Evolutionary conservation across 352 stramenopile genomes (phyloP), one percentile per base, ranked within the genome.

Genomic region (Globisporangium orthogonon): DNA sequence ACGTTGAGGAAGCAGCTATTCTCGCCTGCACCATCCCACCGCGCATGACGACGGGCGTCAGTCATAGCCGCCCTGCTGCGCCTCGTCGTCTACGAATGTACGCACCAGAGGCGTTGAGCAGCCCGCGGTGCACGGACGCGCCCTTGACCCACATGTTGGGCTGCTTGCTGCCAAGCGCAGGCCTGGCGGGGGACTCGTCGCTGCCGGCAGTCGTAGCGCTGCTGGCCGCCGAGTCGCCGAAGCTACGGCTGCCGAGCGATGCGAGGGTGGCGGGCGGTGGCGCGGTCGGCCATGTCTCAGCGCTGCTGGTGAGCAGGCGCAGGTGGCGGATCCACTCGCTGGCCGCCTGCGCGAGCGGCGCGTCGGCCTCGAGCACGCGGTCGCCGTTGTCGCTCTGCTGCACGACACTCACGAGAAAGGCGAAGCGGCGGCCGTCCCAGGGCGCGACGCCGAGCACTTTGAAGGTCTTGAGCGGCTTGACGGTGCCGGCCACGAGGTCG

Each of bases 1-100:
- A 96, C 87, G 56, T 96, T 95, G 62, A 96, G 68, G 58, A 95
- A 96, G 67, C 87, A 96, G 62, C 90, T 95, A 61, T 96, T 96
- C 61, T 96, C 86, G 56, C 87, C 87, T 70, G 67, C 37, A 23
- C 14, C 9, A 18, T 2, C 40, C 31, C 7, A 15, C 53, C 61
- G 10, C 2, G 33, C 17, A 4, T 56, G 67, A 23, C 23, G 23
- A 23, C 23, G 23, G 23, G 23, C 23, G 23, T 23, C 23, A 23
- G 23, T 23, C 23, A 23, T 23, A 23, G 23, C 1, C 23, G 23
- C 23, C 1, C 23, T 23, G 23, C 23, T 23, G 23, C 23, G 23
- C 23, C 23, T 23, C 23, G 23, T 23, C 23, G 23, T 23, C 23
- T 23, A 23, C 23, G 23, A 55, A 57, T 31, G 9, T 4, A 50